These are phyloP conservation scores for Pseudogymnoascus sp. DNA, from an alignment of 2,329 filamentous ascomycete genomes.

Conservation along the genomic window DNA sequence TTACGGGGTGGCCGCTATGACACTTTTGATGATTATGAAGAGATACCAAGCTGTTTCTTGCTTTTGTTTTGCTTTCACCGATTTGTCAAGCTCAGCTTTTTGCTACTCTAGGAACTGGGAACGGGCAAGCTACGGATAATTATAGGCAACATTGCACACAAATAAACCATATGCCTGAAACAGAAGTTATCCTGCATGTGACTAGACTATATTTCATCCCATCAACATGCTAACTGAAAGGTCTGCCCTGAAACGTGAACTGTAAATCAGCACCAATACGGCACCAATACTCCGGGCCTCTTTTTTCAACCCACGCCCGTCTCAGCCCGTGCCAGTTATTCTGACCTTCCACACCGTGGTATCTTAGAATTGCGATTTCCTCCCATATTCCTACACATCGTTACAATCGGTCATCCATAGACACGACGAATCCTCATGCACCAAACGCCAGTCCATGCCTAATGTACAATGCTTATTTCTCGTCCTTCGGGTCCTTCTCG, in stretches of 20 bases:
- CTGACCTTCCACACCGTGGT: not conserved
- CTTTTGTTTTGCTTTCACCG: not conserved
- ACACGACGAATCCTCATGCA: not conserved
- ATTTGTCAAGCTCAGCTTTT: not conserved
- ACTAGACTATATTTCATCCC: not conserved
- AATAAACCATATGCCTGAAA: not conserved
- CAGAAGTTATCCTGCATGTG: not conserved
- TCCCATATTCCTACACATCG: conserved; percentile 1
- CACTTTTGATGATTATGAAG: conserved; percentile 2
- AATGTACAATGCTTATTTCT: conserved; percentile 1
- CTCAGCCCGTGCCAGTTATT: not conserved
- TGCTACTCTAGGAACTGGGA: not conserved
- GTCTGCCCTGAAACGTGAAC: not conserved
- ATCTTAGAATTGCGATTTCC: conserved; percentile 5
- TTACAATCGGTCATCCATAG: not conserved
- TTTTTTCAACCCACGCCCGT: not conserved
- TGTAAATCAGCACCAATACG: not conserved
- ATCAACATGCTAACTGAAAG: not conserved
- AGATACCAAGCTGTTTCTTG: not conserved
- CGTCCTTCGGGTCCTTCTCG: not conserved
- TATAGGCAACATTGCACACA: not conserved
- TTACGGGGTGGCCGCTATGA: not conserved
- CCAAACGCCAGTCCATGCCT: conserved; percentile 2
- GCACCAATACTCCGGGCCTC: not conserved
- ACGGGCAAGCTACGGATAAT: not conserved